phyloP scores from a whole-genome alignment of 495 filamentous ascomycete genomes.

The Aspergillus sparsus region DNA sequence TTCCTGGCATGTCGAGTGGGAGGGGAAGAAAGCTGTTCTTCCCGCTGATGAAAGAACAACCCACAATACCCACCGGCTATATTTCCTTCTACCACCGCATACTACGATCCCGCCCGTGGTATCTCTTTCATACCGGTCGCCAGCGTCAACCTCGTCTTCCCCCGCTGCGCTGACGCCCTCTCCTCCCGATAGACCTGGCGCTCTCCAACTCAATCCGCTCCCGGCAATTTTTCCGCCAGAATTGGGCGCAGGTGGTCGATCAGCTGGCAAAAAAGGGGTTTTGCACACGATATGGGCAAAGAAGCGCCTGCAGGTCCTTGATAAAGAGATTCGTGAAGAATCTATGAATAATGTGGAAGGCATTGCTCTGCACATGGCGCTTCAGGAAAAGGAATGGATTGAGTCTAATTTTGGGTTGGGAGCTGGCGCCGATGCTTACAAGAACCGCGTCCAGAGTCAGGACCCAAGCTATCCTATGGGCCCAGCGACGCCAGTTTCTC shows the following conservation, averaged over 20 bases:
- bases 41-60: slow-evolving; percentile 60
- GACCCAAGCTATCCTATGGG: slow-evolving; percentile 35
- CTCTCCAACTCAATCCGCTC: slow-evolving; percentile 65
- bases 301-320: slow-evolving; percentile 67
- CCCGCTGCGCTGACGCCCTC: not conserved
- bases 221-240: slow-evolving; percentile 79
- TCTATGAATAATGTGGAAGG: slow-evolving; percentile 69
- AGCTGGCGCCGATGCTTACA: slow-evolving; percentile 27
- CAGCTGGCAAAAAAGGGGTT: slow-evolving; percentile 73
- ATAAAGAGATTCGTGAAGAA: slow-evolving; percentile 69
- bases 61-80: slow-evolving; percentile 62
- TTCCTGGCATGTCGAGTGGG: slow-evolving; percentile 74
- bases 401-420: slow-evolving; percentile 71
- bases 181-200: slow-evolving; percentile 23
- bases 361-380: slow-evolving; percentile 75
- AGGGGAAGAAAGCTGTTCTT: slow-evolving; percentile 67
- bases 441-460: slow-evolving; percentile 19
- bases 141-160: slow-evolving; percentile 19
- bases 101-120: slow-evolving; percentile 66
- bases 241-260: slow-evolving; percentile 61
- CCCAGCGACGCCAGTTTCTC: slow-evolving; percentile 58
- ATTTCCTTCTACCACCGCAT: slow-evolving; percentile 71
- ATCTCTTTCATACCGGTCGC: slow-evolving; percentile 56
- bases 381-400: slow-evolving; percentile 80
- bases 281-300: slow-evolving; percentile 83